Evolutionary conservation across 805 yeast genomes (phyloP).

Genomic region (Crinitomyces ghanaensis): DNA sequence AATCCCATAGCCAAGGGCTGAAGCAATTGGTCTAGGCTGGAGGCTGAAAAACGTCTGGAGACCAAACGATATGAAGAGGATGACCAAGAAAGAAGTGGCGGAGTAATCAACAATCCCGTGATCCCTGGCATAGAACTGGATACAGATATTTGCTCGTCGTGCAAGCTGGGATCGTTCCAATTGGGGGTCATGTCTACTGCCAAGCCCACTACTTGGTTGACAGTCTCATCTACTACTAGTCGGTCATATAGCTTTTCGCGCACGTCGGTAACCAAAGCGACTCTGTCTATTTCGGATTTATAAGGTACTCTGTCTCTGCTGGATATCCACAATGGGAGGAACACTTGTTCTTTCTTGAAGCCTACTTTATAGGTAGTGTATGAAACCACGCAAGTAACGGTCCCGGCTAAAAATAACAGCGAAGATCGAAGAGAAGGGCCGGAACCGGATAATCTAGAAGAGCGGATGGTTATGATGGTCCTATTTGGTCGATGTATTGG

Average conservation of each 20-base stretch:
- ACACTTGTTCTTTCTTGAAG: slow-evolving; percentile 11
- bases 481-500: too few species aligned
- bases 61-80: slow-evolving; percentile 10
- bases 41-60: too few species aligned
- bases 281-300: slow-evolving; percentile 12
- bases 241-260: slow-evolving; percentile 10
- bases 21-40: slow-evolving; percentile 10
- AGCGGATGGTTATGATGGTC: neutral
- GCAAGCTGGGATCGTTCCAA: slow-evolving; percentile 4
- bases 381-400: slow-evolving; percentile 6
- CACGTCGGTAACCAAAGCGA: slow-evolving; percentile 8
- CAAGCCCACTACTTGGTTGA: slow-evolving; percentile 11
- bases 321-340: slow-evolving; percentile 15
- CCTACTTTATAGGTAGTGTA: slow-evolving; percentile 10
- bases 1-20: slow-evolving; percentile 11
- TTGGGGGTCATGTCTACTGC: slow-evolving; percentile 8
- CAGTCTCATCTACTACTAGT: slow-evolving; percentile 15
- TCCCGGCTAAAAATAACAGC: slow-evolving; percentile 7
- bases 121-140: slow-evolving; percentile 15
- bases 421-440: slow-evolving; percentile 8
- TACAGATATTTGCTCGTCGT: slow-evolving; percentile 9
- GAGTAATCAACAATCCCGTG: slow-evolving; percentile 12
- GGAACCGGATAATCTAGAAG: slow-evolving; percentile 1
- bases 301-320: slow-evolving; percentile 11
- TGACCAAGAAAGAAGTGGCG: slow-evolving; percentile 12